Conservation (phyloP, 257 asterid species). For the Cynanchum wilfordii region DNA sequence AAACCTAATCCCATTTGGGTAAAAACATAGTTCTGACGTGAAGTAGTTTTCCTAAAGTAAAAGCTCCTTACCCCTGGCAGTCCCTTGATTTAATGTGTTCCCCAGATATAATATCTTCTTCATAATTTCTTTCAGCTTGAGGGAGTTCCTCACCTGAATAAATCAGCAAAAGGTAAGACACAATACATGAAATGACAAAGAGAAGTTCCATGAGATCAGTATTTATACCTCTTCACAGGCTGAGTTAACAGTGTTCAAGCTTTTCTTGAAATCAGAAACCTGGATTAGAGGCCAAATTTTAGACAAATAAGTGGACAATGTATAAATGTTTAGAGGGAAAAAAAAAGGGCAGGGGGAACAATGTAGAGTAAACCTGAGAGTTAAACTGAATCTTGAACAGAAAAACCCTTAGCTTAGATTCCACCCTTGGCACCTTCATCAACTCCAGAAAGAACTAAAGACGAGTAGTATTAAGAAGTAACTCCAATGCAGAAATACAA, state of each 20-base stretch:
- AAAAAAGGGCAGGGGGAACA: not conserved
- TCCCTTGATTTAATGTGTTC: conserved; percentile 94
- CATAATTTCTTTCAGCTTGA: conserved; percentile 88
- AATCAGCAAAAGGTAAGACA: conserved; percentile 19
- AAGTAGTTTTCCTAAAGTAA: conserved; percentile 5
- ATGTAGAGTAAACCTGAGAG: conserved; percentile 65
- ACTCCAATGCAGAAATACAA: not conserved
- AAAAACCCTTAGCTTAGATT: conserved; percentile 90
- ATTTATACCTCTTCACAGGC: conserved; percentile 91
- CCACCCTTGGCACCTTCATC: conserved; percentile 99
- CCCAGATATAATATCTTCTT: conserved; percentile 81
- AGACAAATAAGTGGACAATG: conserved; percentile 20
- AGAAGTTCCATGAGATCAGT: conserved; percentile 12
- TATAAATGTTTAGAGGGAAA: conserved; percentile 15
- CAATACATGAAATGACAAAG: conserved; percentile 12
- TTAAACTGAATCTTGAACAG: conserved; percentile 94
- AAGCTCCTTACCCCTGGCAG: conserved; percentile 82
- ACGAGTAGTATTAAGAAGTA: conserved; percentile 20
- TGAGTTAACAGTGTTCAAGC: conserved; percentile 74
- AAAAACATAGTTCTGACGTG: not conserved
- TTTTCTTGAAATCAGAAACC: conserved; percentile 77
- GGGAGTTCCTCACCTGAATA: conserved; percentile 78
- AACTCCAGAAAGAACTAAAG: conserved; percentile 94
- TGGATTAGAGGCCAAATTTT: conserved; percentile 32
- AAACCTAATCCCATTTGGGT: not conserved